Percentiles rank a stretch among this genome's conserved stretches.
Conservation (phyloP, 31 red algal species). For the Endocladia muricata region DNA sequence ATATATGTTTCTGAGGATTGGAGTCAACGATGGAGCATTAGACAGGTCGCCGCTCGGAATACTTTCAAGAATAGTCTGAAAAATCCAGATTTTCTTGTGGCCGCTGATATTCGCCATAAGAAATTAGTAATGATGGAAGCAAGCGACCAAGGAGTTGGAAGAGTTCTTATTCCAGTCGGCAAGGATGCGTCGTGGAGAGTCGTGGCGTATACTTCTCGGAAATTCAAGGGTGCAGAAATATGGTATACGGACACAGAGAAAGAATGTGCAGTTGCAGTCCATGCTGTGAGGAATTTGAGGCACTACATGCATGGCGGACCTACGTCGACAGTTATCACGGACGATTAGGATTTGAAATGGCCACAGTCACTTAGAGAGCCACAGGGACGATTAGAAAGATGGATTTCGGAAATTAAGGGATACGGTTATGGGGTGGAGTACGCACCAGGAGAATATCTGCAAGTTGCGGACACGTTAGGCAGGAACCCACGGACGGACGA, state of each 20-base stretch:
- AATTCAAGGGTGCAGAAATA: background rate
- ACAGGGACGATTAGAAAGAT: background rate
- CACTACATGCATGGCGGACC: constrained; percentile 2
- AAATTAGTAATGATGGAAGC: constrained; percentile 2
- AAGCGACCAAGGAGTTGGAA: background rate
- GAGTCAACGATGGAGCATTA: background rate
- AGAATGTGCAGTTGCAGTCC: constrained; percentile 8
- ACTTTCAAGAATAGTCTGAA: background rate
- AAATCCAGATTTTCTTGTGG: background rate
- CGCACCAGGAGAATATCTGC: background rate
- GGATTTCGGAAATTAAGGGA: background rate
- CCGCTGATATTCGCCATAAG: background rate
- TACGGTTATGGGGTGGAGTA: background rate
- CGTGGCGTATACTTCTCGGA: background rate
- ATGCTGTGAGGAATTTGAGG: background rate
- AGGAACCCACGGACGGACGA: background rate
- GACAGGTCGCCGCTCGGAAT: background rate
- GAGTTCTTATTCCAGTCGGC: background rate
- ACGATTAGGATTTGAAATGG: background rate
- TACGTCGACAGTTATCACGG: background rate
- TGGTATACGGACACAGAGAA: background rate
- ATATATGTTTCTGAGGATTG: background rate
- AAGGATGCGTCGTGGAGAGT: background rate
- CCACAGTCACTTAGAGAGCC: background rate
- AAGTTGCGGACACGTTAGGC: background rate